phyloP scores from a whole-genome alignment of 78 protist genomes.

The Guillardia theta region DNA sequence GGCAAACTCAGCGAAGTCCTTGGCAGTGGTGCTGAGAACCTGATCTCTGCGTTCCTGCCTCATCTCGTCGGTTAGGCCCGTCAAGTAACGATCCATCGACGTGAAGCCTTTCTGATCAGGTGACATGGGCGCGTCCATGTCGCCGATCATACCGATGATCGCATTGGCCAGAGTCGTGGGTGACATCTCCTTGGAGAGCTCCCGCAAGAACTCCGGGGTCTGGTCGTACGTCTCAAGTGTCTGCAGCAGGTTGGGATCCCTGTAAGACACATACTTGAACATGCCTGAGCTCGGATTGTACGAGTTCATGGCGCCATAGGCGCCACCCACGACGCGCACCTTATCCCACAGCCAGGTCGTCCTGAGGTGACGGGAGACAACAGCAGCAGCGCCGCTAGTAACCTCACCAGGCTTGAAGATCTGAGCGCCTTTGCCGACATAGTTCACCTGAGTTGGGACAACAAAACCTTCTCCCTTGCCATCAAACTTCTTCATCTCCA shows the following conservation, averaged over 20 bases:
- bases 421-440: constrained; percentile 19
- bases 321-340: constrained; percentile 34
- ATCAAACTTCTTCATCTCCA: background rate
- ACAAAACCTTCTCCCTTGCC: constrained; percentile 15
- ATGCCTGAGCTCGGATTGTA: background rate
- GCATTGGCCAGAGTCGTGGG: background rate
- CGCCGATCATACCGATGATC: constrained; percentile 28
- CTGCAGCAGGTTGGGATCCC: constrained; percentile 26
- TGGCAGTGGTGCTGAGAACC: background rate
- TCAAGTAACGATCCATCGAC: background rate
- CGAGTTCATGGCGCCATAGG: background rate
- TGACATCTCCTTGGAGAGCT: background rate
- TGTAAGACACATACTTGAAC: constrained; percentile 11
- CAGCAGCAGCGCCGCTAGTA: background rate
- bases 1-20: background rate
- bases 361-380: background rate
- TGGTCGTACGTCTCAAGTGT: background rate
- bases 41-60: background rate
- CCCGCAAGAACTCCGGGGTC: background rate
- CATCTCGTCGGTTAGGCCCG: constrained; percentile 5
- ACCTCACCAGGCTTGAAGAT: background rate
- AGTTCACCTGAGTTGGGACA: constrained; percentile 18
- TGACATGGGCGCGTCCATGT: constrained; percentile 14
- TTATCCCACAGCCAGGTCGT: background rate
- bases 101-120: constrained; percentile 23